These are phyloP conservation scores for Gaultheria prostrata DNA, from an alignment of 148 eudicot genomes.

Conservation along the genomic window DNA sequence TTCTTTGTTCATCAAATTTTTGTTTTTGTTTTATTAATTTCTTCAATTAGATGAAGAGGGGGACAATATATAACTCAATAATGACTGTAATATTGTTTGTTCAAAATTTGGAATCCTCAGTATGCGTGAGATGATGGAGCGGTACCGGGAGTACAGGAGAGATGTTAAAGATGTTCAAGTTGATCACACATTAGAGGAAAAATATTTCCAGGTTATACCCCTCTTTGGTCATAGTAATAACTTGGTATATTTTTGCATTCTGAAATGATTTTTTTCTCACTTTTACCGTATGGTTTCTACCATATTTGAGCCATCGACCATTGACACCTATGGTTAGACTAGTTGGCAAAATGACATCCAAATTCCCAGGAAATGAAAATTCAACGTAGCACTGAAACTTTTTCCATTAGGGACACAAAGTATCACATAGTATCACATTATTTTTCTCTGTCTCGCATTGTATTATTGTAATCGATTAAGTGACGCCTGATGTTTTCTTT, in stretches of 20 bases:
- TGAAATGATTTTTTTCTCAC: background rate
- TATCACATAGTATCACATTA: no score
- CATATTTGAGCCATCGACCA: background rate
- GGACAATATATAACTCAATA: background rate
- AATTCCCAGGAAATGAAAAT: background rate
- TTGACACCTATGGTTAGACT: background rate
- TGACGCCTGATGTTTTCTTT: no score
- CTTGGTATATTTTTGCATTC: background rate
- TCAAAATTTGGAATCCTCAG: conserved; percentile 31
- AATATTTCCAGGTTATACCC: conserved; percentile 59
- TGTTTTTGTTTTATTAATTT: background rate
- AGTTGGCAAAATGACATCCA: background rate
- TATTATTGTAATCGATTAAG: no score
- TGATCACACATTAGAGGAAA: conserved; percentile 36
- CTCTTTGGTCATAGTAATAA: background rate
- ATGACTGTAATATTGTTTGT: background rate
- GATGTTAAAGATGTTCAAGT: conserved; percentile 60
- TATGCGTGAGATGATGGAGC: conserved; percentile 64
- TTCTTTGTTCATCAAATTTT: background rate
- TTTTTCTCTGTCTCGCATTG: no score
- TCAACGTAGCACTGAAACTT: background rate
- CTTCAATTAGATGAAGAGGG: background rate
- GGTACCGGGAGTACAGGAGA: conserved; percentile 56
- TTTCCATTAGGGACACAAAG: no score
- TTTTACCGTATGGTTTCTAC: background rate